phyloP scores from a whole-genome alignment of 2,329 filamentous ascomycete species.

The Aureobasidium pullulans region DNA sequence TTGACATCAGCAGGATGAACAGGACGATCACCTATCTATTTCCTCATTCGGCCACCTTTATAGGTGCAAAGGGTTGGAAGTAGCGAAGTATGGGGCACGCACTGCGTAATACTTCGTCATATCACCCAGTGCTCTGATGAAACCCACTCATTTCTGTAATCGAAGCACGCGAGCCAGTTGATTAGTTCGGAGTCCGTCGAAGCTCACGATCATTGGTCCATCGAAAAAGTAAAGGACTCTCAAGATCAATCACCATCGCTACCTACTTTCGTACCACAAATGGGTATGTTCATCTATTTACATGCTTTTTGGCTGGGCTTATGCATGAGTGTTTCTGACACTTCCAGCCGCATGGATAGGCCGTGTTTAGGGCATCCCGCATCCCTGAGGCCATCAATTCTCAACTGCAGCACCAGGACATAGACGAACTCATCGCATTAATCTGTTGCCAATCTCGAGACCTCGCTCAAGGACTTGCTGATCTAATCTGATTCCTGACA shows the following conservation, averaged over 20 bases:
- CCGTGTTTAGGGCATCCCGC: neutral
- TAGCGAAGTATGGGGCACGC: conserved; percentile 4
- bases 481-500: neutral
- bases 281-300: neutral
- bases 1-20: neutral
- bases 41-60: neutral
- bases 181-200: neutral
- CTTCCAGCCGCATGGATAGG: neutral
- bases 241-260: neutral
- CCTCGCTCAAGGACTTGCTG: neutral
- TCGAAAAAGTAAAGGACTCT: neutral
- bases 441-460: neutral
- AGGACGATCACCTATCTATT: conserved; percentile 3
- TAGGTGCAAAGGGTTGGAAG: conserved; percentile 6
- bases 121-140: neutral
- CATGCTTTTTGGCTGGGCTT: neutral
- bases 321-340: neutral
- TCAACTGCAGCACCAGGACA: neutral
- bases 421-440: neutral
- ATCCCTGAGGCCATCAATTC: neutral
- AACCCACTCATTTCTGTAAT: neutral
- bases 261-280: neutral
- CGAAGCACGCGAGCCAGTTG: neutral
- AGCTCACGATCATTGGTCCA: neutral
- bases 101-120: neutral